phyloP scores from a whole-genome alignment of 1,284 basidiomycete species.

The Pseudozyma thailandica region DNA sequence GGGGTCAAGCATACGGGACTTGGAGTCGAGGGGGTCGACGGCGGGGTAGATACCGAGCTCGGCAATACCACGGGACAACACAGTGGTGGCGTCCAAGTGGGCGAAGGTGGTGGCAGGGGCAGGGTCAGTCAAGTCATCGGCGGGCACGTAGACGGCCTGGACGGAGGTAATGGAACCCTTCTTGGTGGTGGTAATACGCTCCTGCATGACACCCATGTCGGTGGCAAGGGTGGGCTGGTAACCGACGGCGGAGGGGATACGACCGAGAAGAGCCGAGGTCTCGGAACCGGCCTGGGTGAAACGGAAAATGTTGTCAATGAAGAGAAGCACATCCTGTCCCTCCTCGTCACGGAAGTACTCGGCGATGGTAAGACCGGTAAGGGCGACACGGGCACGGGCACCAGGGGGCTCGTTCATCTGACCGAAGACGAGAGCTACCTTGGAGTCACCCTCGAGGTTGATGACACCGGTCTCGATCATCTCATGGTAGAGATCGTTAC shows the following conservation, averaged over 20 bases:
- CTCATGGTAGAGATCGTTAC: conserved; percentile 99
- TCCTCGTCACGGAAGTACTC: conserved; percentile 99
- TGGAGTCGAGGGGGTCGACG: conserved; percentile 98
- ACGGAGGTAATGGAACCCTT: conserved; percentile 99
- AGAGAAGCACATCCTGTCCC: conserved; percentile 98
- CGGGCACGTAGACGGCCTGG: conserved; percentile 98
- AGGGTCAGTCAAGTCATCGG: conserved; percentile 99
- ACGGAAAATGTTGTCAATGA: conserved; percentile 95
- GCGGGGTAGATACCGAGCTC: conserved; percentile 99
- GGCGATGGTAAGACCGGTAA: conserved; percentile 97
- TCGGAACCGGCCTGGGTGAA: conserved; percentile 99
- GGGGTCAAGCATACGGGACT: conserved; percentile 99
- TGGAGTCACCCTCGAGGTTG: conserved; percentile 93
- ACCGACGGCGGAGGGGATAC: conserved; percentile 99
- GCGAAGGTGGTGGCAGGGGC: conserved; percentile 99
- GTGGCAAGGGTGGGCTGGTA: conserved; percentile 99
- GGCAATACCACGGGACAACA: conserved; percentile 97
- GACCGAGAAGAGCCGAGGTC: conserved; percentile 98
- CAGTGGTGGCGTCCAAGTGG: conserved; percentile 99
- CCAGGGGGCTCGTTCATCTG: conserved; percentile 99
- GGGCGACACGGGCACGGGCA: conserved; percentile 99
- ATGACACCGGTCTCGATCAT: conserved; percentile 99
- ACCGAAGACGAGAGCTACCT: conserved; percentile 99
- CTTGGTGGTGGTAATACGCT: conserved; percentile 99
- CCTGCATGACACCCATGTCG: conserved; percentile 99